Evolutionary conservation across 179 eudicot genomes (phyloP), one percentile per base, ranked within the genome.

Genomic region (Spinacia oleracea): DNA sequence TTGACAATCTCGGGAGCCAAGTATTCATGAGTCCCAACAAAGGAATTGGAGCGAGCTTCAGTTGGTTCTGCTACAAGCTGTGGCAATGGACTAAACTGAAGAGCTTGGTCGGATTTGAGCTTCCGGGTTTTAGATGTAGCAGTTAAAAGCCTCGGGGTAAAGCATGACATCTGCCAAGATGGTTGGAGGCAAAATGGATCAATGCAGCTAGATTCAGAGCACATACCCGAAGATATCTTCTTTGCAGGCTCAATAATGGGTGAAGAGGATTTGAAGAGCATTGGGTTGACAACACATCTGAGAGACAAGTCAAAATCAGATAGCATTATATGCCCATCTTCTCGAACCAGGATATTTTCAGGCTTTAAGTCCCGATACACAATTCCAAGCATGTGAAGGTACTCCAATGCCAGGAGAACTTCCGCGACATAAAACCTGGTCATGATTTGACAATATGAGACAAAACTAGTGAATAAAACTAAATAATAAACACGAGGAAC

Each of bases 1-100:
- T 88, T 89, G 76, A 92, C 86, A 45, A 92, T 92, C 79, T 92
- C 97, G 0, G 97, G 97, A 27, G 97, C 92, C 86, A 92, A 83
- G 80, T 93, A 93, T 73, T 93, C 97, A 35, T 92, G 97, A 60
- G 97, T 92, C 31, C 97, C 97, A 0, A 93, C 97, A 64, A 93
- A 93, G 59, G 97, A 93, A 84, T 91, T 85, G 56, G 97, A 93
- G 11, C 96, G 95, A 18, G 93, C 94, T 73, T 75, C 86, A 8
- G 90, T 89, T 12, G 97, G 97, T 86, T 92, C 97, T 23, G 83
- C 90, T 64, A 92, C 86, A 5, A 90, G 89, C 83, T 90, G 90
- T 29, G 94, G 94, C 31, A 89, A 70, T 12, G 86, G 85, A 75
- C 79, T 82, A 59, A 83, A 77, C 67, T 80, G 90, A 18, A 76